Evolutionary conservation across 352 stramenopile species (phyloP), one percentile per base, ranked within the genome.

Genomic region (Globisporangium cystogenes): DNA sequence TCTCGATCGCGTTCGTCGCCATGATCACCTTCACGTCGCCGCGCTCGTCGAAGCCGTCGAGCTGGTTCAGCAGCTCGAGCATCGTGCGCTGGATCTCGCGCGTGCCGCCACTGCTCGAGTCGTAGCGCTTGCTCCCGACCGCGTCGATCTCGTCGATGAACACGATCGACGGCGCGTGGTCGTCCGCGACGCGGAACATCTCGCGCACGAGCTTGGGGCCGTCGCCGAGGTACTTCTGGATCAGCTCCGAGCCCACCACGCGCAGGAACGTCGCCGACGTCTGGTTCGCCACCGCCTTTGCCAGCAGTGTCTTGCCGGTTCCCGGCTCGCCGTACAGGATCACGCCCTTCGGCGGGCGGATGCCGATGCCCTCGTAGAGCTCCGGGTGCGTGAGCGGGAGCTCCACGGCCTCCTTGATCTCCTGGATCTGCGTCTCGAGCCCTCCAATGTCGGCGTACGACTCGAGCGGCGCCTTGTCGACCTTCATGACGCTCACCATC

Each of bases 131-230:
- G 59, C 84, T 98, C 55, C 98, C 98, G 16, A 99, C 95, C 1
- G 98, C 97, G 73, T 99, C 98, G 71, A 99, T 99, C 75, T 99
- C 98, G 76, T 99, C 98, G 68, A 99, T 99, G 73, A 99, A 99
- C 35, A 99, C 96, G 75, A 99, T 99, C 18, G 97, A 99, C 18
- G 97, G 97, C 55, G 93, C 96, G 48, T 99, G 74, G 70, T 99
- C 97, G 64, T 99, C 95, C 6, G 98, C 98, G 51, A 99, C 96
- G 16, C 97, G 86, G 76, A 99, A 99, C 55, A 99, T 93, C 70
- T 99, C 97, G 35, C 98, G 92, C 37, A 99, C 97, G 24, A 99
- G 85, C 77, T 99, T 99, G 16, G 98, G 97, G 36, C 98, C 97
- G 68, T 99, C 97, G 53, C 97, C 97, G n/a, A 99, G 61, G 72